Evolutionary conservation across 768 basidiomycete genomes (phyloP), one percentile per base, ranked within the genome.

Genomic region (Rhodosporidiobolus sp.): DNA sequence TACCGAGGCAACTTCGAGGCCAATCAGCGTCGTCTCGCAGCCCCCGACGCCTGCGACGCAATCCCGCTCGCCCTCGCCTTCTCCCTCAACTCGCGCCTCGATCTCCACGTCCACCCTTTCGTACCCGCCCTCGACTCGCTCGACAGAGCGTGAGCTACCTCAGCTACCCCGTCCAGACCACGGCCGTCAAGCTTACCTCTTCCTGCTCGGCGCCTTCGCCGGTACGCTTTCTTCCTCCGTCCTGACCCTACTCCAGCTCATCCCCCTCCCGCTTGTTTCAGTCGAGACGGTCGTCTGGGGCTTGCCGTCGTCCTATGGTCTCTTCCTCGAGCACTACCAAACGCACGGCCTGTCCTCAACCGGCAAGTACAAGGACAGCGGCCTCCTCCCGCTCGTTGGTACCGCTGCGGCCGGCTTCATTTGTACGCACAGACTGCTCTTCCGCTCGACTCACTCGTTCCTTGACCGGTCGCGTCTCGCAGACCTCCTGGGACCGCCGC

Each of bases 211-310:
- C n/a, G 69, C 69, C 17, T 70, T 70, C 46, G 8, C 58, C 43
- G 19, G 64, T 65, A n/a, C 32, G 63, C 32, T 32, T 14, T 61
- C 46, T 14, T 62, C 49, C 59, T 48, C 26, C 45, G 11, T 4
- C n/a, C n/a, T 4, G 45, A 45, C 9, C 59, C 17, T 9, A 3
- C 45, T 17, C 19, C 14, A 26, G 19, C n/a, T 20, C 46, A 34
- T 49, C 52, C 50, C 24, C 26, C 49, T 49, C 52, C 50, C 24
- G 22, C 49, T 19, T 32, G 32, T 62, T 34, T 2, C 64, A 65
- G 69, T 70, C 58, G 69, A 70, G 20, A 61, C 63, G 5, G 38
- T 70, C 52, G 26, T 70, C 57, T 70, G 69, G 69, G 69, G 69
- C 14, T 14, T 70, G 12, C 69, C 69, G 0, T 50, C 63, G 20